Base-by-base conservation (phyloP, 768 basidiomycete species). In the Infundibulicybe gibba region DNA sequence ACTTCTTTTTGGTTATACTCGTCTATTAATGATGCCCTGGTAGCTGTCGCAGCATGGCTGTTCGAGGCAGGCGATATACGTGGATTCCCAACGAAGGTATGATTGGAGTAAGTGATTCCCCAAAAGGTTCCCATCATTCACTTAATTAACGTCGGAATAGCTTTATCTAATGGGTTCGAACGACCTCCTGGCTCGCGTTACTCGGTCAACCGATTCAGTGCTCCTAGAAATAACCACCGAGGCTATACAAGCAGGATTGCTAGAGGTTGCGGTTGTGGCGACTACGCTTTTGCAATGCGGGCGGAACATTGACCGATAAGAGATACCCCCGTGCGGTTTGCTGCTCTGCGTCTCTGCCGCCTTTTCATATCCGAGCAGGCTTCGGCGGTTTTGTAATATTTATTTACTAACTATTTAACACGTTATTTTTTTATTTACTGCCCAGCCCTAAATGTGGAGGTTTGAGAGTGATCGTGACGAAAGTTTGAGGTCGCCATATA, bases 201-300 rank as follows among this genome's bases (percentile, higher is more conserved):
- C 66, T 0, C 49, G 53, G 31, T 51, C 50, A 1, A 37, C 42
- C 10, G 62, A 68, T 41, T 58, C 61, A 1, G 61, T 75, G 44
- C 61, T 62, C 2, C 64, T 80, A 5, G 76, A 80, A 43, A 48
- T 80, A 43, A 75, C 74, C 0, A 63, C 70, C 1, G 66, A 72
- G 25, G 75, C 76, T 5, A 58, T 80, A 30, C 66, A 72, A 44
- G 60, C 63, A 4, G 70, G 72, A n/a, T 62, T 80, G 15, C 59
- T 79, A 1, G 70, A 80, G 25, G 56, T 64, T 1, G 67, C 64
- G 38, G 57, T 80, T 35, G 64, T 79, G 14, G 69, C 75, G 0
- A 69, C 74, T 1, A 56, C 72, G 6, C 63, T 79, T 33, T 56
- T 80, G 35, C 69, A 70, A 40, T 74, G 61, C 31, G 77, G 77